Base-by-base conservation (phyloP, 2,329 filamentous ascomycete species). In the Ophiosphaerella korrae region DNA sequence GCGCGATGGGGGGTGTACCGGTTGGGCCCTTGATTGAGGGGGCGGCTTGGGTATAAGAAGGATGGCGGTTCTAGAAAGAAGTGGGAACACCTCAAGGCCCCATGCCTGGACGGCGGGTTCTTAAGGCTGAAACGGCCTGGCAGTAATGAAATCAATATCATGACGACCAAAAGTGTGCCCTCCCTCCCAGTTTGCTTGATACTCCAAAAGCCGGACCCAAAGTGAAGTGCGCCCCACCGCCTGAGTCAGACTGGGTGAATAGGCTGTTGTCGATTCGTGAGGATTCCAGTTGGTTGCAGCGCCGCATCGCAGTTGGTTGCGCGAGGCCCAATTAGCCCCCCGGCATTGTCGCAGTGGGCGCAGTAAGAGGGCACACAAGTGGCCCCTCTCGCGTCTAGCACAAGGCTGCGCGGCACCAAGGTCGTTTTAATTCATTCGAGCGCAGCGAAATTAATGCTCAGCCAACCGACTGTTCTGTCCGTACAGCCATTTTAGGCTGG, bases 101-200 rank as follows among this genome's bases (percentile, higher is more conserved):
- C 51, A 47, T 26, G 31, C 42, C 26, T 31, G 26, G 26, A 11
- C 26, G 26, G 26, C 11, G 26, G 26, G 26, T 11, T 29, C 26
- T 42, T 60, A 63, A 46, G 60, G 58, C 60, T 64, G 62, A 63
- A 64, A 61, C 53, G 43, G 47, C 41, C 39, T 24, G 49, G 45
- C 44, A 40, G 48, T 42, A 54, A 55, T 47, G 51, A 40, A 40
- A 21, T 21, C 18, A 21, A 21, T 21, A 21, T 21, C 18, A 21
- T 4, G 18, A 21, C 3, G 18, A 21, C 18, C 18, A 21, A 21
- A 21, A 21, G 18, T 2, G 18, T 21, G 18, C 18, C 18, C 18
- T 21, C 18, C 18, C 18, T 21, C 18, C 3, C 18, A 4, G 18
- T 4, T 21, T 21, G 18, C 18, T 21, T 21, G 18, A 21, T 21